Evolutionary conservation across 2,329 filamentous ascomycete species (phyloP).

Genomic region (Trichoderma semiorbis): DNA sequence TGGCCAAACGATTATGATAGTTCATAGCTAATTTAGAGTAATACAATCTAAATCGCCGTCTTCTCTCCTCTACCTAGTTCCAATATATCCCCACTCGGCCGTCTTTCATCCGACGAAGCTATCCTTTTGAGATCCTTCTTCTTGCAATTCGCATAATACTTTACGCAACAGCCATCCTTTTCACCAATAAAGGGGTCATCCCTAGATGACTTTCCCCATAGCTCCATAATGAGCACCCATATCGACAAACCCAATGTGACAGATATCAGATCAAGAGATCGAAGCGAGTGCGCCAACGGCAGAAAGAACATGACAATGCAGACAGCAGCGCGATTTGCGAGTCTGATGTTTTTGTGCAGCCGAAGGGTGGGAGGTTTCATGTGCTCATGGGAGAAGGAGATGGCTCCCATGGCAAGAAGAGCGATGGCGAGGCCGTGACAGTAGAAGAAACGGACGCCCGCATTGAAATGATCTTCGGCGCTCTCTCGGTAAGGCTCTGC

Average conservation of each 20-base stretch:
- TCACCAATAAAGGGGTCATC: conserved; percentile 43
- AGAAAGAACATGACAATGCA: conserved; percentile 53
- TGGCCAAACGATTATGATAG: neutral
- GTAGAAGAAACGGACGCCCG: conserved; percentile 60
- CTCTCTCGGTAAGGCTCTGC: conserved; percentile 48
- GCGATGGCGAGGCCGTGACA: conserved; percentile 58
- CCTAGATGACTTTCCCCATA: conserved; percentile 47
- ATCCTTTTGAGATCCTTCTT: conserved; percentile 34
- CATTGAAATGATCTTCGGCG: conserved; percentile 47
- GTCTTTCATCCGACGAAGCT: conserved; percentile 28
- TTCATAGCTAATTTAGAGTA: neutral
- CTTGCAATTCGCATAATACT: conserved; percentile 43
- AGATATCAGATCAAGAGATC: conserved; percentile 44
- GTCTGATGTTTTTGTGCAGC: conserved; percentile 47
- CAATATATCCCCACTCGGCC: conserved; percentile 24
- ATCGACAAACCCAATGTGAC: conserved; percentile 43
- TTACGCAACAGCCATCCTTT: conserved; percentile 28
- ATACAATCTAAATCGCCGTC: conserved; percentile 19
- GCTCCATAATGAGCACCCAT: conserved; percentile 46
- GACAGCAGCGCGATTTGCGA: conserved; percentile 48
- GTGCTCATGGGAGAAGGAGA: conserved; percentile 55
- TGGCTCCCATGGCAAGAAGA: conserved; percentile 51
- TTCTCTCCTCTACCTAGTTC: conserved; percentile 25
- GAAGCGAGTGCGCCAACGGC: conserved; percentile 46
- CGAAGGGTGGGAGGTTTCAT: conserved; percentile 48